phyloP scores from a whole-genome alignment of 1,284 basidiomycete genomes.

The Rugosomyces carneus region DNA sequence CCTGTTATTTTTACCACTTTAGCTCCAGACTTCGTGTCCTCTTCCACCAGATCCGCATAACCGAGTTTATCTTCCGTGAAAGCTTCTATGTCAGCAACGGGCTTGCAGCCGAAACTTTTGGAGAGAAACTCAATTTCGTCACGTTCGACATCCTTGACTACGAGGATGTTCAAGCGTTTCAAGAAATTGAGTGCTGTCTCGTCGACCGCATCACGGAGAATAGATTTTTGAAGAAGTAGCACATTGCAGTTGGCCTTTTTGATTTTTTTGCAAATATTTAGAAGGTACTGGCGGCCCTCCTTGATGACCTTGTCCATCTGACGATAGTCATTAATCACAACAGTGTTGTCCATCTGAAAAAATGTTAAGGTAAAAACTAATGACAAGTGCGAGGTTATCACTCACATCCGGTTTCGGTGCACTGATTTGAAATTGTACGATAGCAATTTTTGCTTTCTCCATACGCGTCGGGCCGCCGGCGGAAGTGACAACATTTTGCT shows the following conservation, averaged over 20 bases:
- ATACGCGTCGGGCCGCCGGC: constrained; percentile 93
- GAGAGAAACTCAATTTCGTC: constrained; percentile 98
- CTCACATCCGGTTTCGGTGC: constrained; percentile 96
- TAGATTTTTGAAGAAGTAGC: constrained; percentile 97
- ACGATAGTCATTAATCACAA: constrained; percentile 98
- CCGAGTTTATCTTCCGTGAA: constrained; percentile 99
- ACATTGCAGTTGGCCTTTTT: constrained; percentile 99
- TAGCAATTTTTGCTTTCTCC: constrained; percentile 98
- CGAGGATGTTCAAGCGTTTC: constrained; percentile 95
- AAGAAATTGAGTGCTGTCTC: constrained; percentile 99
- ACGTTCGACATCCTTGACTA: constrained; percentile 96
- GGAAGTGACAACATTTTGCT: constrained; percentile 88
- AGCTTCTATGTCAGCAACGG: constrained; percentile 95
- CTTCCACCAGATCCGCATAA: constrained; percentile 93
- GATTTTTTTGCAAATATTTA: constrained; percentile 99
- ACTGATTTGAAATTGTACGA: constrained; percentile 98
- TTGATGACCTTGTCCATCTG: constrained; percentile 99
- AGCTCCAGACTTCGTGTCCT: constrained; percentile 78
- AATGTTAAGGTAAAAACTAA: constrained; percentile 8
- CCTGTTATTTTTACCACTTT: constrained; percentile 95
- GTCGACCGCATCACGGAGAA: constrained; percentile 97
- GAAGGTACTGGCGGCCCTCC: constrained; percentile 96
- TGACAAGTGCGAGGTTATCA: constrained; percentile 13
- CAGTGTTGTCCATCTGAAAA: constrained; percentile 96
- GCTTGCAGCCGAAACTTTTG: constrained; percentile 93